phyloP scores from a whole-genome alignment of 495 filamentous ascomycete species.

The Hypoxylon subgilvum region DNA sequence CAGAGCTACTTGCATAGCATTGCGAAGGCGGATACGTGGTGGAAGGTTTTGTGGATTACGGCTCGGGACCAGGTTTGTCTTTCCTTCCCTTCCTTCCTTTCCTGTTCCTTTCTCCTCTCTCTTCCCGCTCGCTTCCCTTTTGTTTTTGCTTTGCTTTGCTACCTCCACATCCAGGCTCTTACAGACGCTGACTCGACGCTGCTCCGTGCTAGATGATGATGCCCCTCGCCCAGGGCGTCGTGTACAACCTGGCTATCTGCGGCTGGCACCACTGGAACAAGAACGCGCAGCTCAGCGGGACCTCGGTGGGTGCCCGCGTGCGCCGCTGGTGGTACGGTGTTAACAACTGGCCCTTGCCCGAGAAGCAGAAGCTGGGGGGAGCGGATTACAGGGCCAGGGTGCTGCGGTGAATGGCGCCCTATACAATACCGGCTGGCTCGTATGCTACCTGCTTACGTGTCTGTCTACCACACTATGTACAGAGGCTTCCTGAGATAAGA shows the following conservation, averaged over 20 bases:
- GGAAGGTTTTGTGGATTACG: conserved; percentile 81
- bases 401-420: too few relatives aligned
- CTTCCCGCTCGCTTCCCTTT: neutral
- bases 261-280: conserved; percentile 88
- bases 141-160: too few relatives aligned
- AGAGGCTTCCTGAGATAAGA: too few relatives aligned
- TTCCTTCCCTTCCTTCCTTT: neutral
- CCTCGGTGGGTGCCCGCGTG: conserved; percentile 69
- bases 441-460: too few relatives aligned
- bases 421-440: too few relatives aligned
- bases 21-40: conserved; percentile 73
- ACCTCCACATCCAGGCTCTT: too few relatives aligned
- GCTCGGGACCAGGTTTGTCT: conserved; percentile 77
- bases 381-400: neutral
- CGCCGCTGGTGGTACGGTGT: conserved; percentile 90
- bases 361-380: neutral
- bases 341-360: conserved; percentile 76
- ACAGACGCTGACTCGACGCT: too few relatives aligned
- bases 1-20: conserved; percentile 94
- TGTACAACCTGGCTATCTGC: conserved; percentile 79
- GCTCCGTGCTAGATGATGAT: conserved; percentile 85
- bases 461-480: too few relatives aligned
- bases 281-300: conserved; percentile 70
- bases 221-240: conserved; percentile 78
- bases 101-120: neutral